Base-by-base conservation (phyloP, 805 yeast species). In the Ogataea minuta region DNA sequence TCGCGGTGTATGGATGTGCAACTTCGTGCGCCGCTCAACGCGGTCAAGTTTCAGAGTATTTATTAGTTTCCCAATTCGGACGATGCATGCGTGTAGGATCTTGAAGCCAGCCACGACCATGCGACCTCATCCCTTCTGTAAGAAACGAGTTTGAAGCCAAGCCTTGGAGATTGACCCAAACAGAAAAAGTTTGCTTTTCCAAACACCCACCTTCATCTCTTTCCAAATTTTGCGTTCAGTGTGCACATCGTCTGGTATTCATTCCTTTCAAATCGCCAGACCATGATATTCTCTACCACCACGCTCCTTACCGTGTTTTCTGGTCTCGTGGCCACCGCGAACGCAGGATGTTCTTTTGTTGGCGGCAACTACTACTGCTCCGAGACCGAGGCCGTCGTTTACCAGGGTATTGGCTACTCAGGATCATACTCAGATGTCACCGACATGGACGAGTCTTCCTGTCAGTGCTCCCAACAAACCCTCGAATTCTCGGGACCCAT, bases 341-440 rank as follows among this genome's bases (percentile, higher is more conserved):
- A 38, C 19, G 62, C 64, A 9, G 52, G 41, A 10, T 61, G 67
- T 39, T 42, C 53, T 9, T 59, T 63, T 45, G 73, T 71, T 28
- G 74, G 66, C 49, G 96, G 96, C 52, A 87, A 87, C 72, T 83
- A 81, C 73, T 90, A 84, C 77, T 89, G 97, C 70, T 66, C 76
- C 49, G 65, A 77, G 48, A 85, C 85, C 36, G 56, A 66, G 46
- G 90, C 86, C 46, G 41, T 63, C 39, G 43, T 43, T 13, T 63
- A 84, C 71, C 49, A 70, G 31, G 79, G 79, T 52, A 76, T 93
- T 43, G 98, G 98, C 24, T 87, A 73, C 64, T 75, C 93, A 15
- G 96, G 97, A 52, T 67, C 89, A 15, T 93, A 63, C 50, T 26
- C 43, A 4, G 90, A 84, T 52, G 89, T 93, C 51, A 82, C 90